These are phyloP conservation scores for Picea glauca DNA, from an alignment of 75 land plant species.

Conservation along the genomic window DNA sequence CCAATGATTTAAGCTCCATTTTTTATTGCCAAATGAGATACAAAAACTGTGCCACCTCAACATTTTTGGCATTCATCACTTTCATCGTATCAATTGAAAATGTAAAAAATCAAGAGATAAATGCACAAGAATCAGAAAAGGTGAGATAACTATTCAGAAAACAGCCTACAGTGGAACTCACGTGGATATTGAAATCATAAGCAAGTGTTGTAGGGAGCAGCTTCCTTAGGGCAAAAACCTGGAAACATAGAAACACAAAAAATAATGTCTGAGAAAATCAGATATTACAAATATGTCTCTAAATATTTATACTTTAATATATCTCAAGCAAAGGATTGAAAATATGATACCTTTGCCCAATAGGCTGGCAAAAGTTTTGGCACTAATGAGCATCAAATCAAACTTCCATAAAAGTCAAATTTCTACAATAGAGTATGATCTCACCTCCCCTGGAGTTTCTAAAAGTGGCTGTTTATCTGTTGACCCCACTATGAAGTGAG, in stretches of 20 bases:
- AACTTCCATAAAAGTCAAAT: background rate
- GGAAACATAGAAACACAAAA: background rate
- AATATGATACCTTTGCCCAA: background rate
- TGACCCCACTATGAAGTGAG: conserved; percentile 58
- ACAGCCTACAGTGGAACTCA: conserved; percentile 30
- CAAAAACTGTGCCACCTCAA: background rate
- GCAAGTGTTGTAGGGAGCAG: conserved; percentile 66
- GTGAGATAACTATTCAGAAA: background rate
- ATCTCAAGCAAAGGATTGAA: background rate
- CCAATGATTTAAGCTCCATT: background rate
- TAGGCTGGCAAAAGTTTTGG: background rate
- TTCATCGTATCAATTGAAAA: background rate
- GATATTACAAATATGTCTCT: background rate
- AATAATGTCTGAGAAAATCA: background rate
- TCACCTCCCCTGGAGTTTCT: conserved; percentile 95
- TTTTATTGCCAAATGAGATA: background rate
- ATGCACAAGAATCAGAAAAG: background rate
- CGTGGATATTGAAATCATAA: conserved; percentile 98
- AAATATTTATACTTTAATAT: background rate
- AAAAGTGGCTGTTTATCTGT: conserved; percentile 67
- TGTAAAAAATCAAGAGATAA: background rate
- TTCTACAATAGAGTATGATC: background rate
- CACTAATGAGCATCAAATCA: background rate
- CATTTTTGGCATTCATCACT: background rate
- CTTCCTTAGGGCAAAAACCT: conserved; percentile 92